Evolutionary conservation across 192 early-diverging fungal genomes (phyloP).

Genomic region (Backusella australiensis): DNA sequence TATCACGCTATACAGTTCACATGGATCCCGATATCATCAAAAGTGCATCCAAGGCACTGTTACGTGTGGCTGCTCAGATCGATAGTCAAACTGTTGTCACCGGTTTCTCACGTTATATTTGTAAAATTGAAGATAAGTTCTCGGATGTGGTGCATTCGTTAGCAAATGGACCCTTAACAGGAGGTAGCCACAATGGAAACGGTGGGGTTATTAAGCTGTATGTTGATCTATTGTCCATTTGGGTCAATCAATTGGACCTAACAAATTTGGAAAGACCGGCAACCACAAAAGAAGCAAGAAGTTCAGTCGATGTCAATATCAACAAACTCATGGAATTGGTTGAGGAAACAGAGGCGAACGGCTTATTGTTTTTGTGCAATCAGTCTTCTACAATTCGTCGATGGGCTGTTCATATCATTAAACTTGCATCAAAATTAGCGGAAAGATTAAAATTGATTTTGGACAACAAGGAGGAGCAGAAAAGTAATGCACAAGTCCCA

Average conservation of each 20-base stretch:
- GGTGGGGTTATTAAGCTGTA: conserved; percentile 67
- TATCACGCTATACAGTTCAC: conserved; percentile 80
- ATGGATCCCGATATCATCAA: conserved; percentile 79
- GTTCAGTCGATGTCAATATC: conserved; percentile 12
- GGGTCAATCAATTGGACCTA: conserved; percentile 48
- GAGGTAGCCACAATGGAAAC: conserved; percentile 14
- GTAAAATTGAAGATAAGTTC: conserved; percentile 53
- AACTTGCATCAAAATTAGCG: conserved; percentile 52
- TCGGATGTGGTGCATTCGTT: conserved; percentile 39
- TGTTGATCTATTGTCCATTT: conserved; percentile 57
- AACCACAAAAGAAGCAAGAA: conserved; percentile 14
- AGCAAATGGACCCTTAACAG: conserved; percentile 26
- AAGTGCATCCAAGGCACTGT: conserved; percentile 59
- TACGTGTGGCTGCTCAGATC: conserved; percentile 63
- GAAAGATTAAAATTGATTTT: conserved; percentile 28
- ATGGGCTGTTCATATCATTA: conserved; percentile 59
- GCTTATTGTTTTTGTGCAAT: conserved; percentile 69
- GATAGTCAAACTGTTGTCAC: conserved; percentile 51
- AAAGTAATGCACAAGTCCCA: not conserved
- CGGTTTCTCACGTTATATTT: conserved; percentile 49
- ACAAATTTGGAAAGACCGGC: conserved; percentile 18
- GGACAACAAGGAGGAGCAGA: not conserved
- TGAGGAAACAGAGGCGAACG: conserved; percentile 72
- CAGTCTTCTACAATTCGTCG: conserved; percentile 53
- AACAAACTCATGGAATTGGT: conserved; percentile 45